Base-by-base conservation (phyloP, 257 asterid genomes). In the Avicennia marina region DNA sequence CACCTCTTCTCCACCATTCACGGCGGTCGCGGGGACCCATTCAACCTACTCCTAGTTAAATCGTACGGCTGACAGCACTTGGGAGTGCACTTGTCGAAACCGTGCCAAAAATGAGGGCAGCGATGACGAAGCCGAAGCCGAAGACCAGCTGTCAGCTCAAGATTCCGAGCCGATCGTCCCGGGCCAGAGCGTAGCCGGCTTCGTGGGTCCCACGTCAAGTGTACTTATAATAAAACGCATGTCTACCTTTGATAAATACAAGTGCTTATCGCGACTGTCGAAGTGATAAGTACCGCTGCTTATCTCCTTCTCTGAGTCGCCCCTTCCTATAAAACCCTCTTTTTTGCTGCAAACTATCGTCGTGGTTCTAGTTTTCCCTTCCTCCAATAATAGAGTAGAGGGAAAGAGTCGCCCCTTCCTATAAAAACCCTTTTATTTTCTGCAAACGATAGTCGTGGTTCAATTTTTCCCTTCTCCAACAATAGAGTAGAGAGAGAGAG, bases 401-500 rank as follows among this genome's bases (percentile, higher is more conserved):
- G 78, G 86, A 76, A 78, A 81, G 54, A 48, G 62, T 63, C 58
- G 41, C 65, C 70, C 45, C 69, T 62, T 55, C 72, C 72, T 80
- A 77, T 77, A 71, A 77, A 75, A 65, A n/a, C 66, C 70, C 59
- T 29, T 63, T 36, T 5, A 4, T 70, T 73, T 67, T 39, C 73
- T 70, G 75, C 73, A 58, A 66, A 60, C n/a, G 63, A 46, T 54
- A 64, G 74, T 75, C 55, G 60, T 53, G 62, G 67, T 56, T 58
- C 62, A 46, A 51, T 48, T 71, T 49, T 39, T 66, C 74, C 51
- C 51, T 38, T 26, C 21, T 55, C 69, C 75, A 52, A 58, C 79
- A 75, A 69, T 64, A 66, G 71, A 81, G 69, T 56, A 53, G 78
- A 62, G 80, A 71, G 82, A 67, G 76, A 78, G 48, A 69, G 55